phyloP scores from a whole-genome alignment of 805 yeast genomes.

The Jamesozyma piceae region DNA sequence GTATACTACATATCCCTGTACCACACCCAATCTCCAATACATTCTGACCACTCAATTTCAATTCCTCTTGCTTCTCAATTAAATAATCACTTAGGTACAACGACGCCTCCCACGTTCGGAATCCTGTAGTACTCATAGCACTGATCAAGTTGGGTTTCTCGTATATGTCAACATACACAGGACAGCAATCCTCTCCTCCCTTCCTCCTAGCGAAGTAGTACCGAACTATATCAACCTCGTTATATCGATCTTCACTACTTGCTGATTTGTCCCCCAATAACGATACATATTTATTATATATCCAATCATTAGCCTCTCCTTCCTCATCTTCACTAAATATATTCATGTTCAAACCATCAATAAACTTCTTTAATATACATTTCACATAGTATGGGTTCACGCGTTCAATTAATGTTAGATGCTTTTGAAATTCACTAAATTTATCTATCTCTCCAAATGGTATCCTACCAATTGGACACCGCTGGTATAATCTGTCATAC shows the following conservation, averaged over 20 bases:
- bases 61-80: not conserved
- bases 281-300: constrained; percentile 25
- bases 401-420: not conserved
- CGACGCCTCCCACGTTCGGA: constrained; percentile 92
- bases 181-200: not conserved
- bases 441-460: not conserved
- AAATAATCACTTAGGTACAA: constrained; percentile 47
- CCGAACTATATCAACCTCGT: constrained; percentile 26
- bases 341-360: constrained; percentile 15
- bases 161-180: constrained; percentile 30
- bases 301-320: not conserved
- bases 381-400: constrained; percentile 47
- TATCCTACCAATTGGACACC: not conserved
- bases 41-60: constrained; percentile 2
- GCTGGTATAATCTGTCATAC: not conserved
- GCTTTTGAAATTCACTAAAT: not conserved
- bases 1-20: constrained; percentile 57
- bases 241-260: constrained; percentile 18
- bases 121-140: constrained; percentile 78
- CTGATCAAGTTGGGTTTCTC: constrained; percentile 60
- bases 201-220: constrained; percentile 26
- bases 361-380: constrained; percentile 35
- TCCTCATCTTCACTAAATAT: constrained; percentile 20
- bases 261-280: constrained; percentile 14
- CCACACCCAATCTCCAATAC: constrained; percentile 82